Evolutionary conservation across 768 basidiomycete species (phyloP).

Genomic region (Tylopilus subfusipes): DNA sequence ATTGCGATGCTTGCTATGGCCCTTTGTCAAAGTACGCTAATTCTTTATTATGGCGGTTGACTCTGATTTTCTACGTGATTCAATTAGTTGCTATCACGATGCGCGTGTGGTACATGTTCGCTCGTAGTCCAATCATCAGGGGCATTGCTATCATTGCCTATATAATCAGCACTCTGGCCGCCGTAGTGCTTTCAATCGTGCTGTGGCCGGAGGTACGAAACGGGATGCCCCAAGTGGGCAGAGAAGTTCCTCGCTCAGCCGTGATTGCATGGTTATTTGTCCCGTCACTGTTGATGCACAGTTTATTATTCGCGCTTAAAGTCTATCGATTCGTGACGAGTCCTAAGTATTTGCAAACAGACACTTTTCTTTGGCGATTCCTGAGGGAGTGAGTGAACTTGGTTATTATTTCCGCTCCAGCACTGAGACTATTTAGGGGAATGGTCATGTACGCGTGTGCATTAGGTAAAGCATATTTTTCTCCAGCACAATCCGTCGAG

Average conservation of each 20-base stretch:
- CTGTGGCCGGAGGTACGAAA: no score
- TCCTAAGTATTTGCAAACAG: no score
- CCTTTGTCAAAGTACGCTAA: conserved; percentile 18
- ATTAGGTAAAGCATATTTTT: conserved; percentile 6
- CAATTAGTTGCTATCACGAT: conserved; percentile 11
- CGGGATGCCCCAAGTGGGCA: no score
- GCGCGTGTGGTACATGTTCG: conserved; percentile 23
- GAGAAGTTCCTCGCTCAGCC: no score
- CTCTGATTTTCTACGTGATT: background rate
- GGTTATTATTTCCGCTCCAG: no score
- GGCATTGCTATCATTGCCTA: background rate
- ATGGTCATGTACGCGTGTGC: conserved; percentile 23
- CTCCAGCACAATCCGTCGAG: background rate
- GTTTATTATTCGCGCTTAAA: no score
- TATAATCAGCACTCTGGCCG: background rate
- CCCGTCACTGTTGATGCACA: no score
- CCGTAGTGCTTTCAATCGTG: background rate
- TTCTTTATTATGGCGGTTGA: background rate
- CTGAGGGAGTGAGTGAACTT: no score
- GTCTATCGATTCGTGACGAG: no score
- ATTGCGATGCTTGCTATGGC: background rate
- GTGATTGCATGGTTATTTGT: no score
- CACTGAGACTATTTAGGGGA: conserved; percentile 9
- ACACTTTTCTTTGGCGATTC: no score
- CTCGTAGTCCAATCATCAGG: background rate